These are phyloP conservation scores for Lagenidium giganteum DNA, from an alignment of 352 stramenopile species.

Conservation along the genomic window DNA sequence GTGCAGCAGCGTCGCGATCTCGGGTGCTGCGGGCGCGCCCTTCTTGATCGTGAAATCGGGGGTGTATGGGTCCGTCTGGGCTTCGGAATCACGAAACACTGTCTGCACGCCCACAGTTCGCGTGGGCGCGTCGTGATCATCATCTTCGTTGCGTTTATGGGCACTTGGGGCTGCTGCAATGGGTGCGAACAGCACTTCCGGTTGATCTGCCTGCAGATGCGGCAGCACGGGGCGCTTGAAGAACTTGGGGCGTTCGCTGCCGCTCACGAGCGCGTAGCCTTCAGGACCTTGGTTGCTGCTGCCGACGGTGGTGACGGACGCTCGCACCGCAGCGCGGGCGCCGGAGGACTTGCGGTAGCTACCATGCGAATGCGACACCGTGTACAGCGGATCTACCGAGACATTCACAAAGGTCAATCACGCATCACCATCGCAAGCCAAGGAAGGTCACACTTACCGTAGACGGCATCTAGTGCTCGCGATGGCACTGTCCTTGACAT, in stretches of 20 bases:
- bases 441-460: slow-evolving; percentile 32
- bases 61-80: slow-evolving; percentile 92
- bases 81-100: slow-evolving; percentile 90
- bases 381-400: slow-evolving; percentile 61
- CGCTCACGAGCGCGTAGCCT: slow-evolving; percentile 50
- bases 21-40: slow-evolving; percentile 45
- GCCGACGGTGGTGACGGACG: slow-evolving; percentile 13
- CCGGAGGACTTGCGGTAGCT: slow-evolving; percentile 63
- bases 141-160: slow-evolving; percentile 22
- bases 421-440: not conserved
- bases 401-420: too few relatives aligned
- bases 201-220: slow-evolving; percentile 79
- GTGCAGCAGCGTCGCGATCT: slow-evolving; percentile 80
- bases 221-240: slow-evolving; percentile 87
- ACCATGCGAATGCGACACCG: slow-evolving; percentile 59
- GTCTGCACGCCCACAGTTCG: slow-evolving; percentile 87
- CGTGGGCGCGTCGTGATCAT: slow-evolving; percentile 34
- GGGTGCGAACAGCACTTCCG: slow-evolving; percentile 84
- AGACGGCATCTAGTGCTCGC: slow-evolving; percentile 71
- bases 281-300: slow-evolving; percentile 1
- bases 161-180: slow-evolving; percentile 18
- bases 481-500: slow-evolving; percentile 61
- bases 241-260: slow-evolving; percentile 83
- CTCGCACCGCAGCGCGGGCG: slow-evolving; percentile 45
- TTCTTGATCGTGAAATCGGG: slow-evolving; percentile 87